A percentile compares a stretch with the other conserved stretches of the same genome.
Conservation (phyloP, 2,329 filamentous ascomycete species). For the Aureobasidium sp. region DNA sequence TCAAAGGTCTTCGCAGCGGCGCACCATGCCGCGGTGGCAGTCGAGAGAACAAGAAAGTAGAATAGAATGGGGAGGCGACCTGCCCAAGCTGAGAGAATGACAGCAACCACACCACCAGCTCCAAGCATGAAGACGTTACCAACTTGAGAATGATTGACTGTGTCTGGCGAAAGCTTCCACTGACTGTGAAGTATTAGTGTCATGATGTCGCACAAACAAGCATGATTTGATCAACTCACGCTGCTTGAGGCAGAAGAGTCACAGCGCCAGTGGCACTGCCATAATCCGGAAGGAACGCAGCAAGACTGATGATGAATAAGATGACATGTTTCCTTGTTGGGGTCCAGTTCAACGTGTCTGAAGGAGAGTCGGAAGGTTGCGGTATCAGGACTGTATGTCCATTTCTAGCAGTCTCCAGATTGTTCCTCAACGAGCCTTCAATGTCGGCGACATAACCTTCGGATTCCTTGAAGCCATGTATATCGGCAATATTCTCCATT, state of each 20-base stretch:
- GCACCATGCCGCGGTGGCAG: constrained; percentile 33
- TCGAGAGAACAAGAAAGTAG: constrained; percentile 29
- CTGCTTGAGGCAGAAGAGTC: constrained; percentile 31
- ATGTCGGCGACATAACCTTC: neutral
- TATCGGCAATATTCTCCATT: no score
- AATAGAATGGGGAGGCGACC: constrained; percentile 38
- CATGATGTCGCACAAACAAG: no score
- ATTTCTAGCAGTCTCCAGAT: neutral
- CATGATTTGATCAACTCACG: constrained; percentile 18
- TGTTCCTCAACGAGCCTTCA: no score
- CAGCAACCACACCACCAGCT: constrained; percentile 32
- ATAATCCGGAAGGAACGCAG: constrained; percentile 35
- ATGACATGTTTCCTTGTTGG: constrained; percentile 29
- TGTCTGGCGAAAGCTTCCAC: constrained; percentile 30
- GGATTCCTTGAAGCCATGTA: no score
- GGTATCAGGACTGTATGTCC: constrained; percentile 8
- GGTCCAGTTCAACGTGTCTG: constrained; percentile 24
- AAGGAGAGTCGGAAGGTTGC: constrained; percentile 20
- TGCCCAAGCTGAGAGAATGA: constrained; percentile 34
- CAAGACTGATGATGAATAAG: constrained; percentile 30
- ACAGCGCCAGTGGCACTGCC: constrained; percentile 34
- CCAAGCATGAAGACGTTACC: constrained; percentile 39
- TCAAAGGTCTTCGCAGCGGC: constrained; percentile 30
- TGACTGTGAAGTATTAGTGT: constrained; percentile 13
- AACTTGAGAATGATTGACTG: constrained; percentile 32